Conservation (phyloP, 768 basidiomycete genomes). For the Mycena haematopus region DNA sequence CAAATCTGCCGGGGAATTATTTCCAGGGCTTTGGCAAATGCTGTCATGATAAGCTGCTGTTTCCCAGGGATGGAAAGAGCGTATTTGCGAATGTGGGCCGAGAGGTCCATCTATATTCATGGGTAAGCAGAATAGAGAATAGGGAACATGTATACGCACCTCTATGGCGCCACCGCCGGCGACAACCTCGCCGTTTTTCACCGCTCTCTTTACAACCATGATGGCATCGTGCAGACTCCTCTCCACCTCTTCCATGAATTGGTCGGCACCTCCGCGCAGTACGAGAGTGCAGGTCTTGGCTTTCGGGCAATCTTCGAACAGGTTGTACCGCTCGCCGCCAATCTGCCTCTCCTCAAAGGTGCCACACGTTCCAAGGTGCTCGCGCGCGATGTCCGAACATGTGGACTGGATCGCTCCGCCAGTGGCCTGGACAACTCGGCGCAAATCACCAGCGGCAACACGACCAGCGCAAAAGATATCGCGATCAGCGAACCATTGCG, state of each 20-base stretch:
- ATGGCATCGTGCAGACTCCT: slow-evolving; percentile 97
- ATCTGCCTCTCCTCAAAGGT: slow-evolving; percentile 93
- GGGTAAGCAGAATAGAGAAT: slow-evolving; percentile 1
- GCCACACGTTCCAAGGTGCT: slow-evolving; percentile 95
- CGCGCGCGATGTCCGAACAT: slow-evolving; percentile 86
- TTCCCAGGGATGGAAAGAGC: slow-evolving; percentile 95
- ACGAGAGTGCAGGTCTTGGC: slow-evolving; percentile 96
- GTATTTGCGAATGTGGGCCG: slow-evolving; percentile 90
- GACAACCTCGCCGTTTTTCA: slow-evolving; percentile 94
- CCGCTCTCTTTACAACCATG: slow-evolving; percentile 99
- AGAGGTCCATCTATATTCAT: slow-evolving; percentile 88
- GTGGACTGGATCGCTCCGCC: slow-evolving; percentile 96
- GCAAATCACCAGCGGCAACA: slow-evolving; percentile 87
- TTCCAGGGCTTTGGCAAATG: slow-evolving; percentile 96
- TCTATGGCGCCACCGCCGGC: slow-evolving; percentile 98
- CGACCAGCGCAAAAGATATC: slow-evolving; percentile 99
- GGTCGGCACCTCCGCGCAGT: slow-evolving; percentile 95
- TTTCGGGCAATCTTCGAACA: slow-evolving; percentile 92
- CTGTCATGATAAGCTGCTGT: slow-evolving; percentile 90
- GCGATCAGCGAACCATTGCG: slow-evolving; percentile 99
- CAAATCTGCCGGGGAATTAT: slow-evolving; percentile 98
- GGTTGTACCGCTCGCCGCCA: slow-evolving; percentile 94
- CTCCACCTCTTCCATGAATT: slow-evolving; percentile 99
- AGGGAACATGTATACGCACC: slow-evolving; percentile 49
- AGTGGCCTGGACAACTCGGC: slow-evolving; percentile 93